Conservation (phyloP, 345 rosid species). For the Kernera saxatilis region DNA sequence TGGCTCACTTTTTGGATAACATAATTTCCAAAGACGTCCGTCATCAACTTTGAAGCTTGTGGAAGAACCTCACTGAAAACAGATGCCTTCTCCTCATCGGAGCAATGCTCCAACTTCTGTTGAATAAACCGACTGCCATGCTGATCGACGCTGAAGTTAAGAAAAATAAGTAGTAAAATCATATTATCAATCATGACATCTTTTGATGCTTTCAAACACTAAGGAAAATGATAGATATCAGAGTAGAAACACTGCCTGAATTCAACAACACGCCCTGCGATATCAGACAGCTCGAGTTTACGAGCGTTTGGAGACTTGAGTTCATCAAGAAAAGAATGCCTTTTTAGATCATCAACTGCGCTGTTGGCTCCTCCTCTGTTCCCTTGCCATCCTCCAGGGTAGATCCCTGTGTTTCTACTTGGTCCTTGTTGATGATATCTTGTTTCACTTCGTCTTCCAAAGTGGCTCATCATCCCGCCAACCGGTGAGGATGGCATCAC, state of each 20-base stretch:
- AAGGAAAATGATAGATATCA: constrained; percentile 16
- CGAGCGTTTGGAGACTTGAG: constrained; percentile 74
- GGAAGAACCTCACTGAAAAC: constrained; percentile 90
- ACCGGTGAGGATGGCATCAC: constrained; percentile 65
- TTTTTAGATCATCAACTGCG: constrained; percentile 51
- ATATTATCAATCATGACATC: background rate
- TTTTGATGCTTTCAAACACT: background rate
- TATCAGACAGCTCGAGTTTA: constrained; percentile 81
- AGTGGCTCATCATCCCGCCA: constrained; percentile 46
- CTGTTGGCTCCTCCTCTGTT: constrained; percentile 54
- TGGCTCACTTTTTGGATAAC: constrained; percentile 88
- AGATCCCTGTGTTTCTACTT: constrained; percentile 48
- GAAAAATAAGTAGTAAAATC: background rate
- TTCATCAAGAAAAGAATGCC: constrained; percentile 85
- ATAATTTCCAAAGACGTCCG: constrained; percentile 97
- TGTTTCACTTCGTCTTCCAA: constrained; percentile 56
- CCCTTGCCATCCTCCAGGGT: constrained; percentile 86
- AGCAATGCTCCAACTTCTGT: constrained; percentile 87
- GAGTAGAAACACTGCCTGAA: constrained; percentile 56
- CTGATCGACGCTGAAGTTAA: constrained; percentile 75
- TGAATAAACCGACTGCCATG: constrained; percentile 99
- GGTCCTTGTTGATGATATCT: constrained; percentile 51
- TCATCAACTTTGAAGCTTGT: constrained; percentile 81
- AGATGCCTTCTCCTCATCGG: constrained; percentile 67
- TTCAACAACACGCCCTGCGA: constrained; percentile 83